A percentile compares a stretch with the other conserved stretches of the same genome.
These are phyloP conservation scores for Hemileccinum impolitum DNA, from an alignment of 768 basidiomycete species.

Conservation along the genomic window DNA sequence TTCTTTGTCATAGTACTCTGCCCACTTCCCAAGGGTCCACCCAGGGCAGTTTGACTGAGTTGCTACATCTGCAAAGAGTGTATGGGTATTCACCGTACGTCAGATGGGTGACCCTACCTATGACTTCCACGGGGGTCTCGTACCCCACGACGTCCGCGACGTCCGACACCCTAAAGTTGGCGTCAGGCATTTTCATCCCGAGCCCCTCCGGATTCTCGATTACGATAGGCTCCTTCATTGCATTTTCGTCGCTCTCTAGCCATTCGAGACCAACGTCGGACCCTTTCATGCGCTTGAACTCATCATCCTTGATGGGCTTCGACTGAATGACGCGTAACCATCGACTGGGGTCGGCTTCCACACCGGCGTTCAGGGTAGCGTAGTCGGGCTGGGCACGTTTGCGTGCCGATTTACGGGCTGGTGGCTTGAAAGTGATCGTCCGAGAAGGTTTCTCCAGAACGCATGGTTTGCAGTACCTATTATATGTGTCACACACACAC, in stretches of 20 bases:
- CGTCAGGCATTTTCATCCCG: slow-evolving; percentile 85
- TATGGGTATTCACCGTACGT: slow-evolving; percentile 3
- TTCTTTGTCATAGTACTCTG: slow-evolving; percentile 74
- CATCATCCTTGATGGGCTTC: slow-evolving; percentile 58
- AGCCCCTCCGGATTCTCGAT: slow-evolving; percentile 75
- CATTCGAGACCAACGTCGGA: slow-evolving; percentile 66
- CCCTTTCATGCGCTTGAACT: slow-evolving; percentile 67
- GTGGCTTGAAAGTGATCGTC: slow-evolving; percentile 69
- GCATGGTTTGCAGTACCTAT: slow-evolving; percentile 72
- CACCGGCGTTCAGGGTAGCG: slow-evolving; percentile 66
- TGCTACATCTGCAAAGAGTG: slow-evolving; percentile 62
- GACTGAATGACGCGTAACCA: slow-evolving; percentile 70
- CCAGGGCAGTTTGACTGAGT: slow-evolving; percentile 81
- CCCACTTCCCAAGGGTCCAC: slow-evolving; percentile 92
- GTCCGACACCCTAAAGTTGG: slow-evolving; percentile 70
- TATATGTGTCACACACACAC: slow-evolving; percentile 16
- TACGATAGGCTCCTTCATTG: slow-evolving; percentile 81
- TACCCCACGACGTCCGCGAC: slow-evolving; percentile 79
- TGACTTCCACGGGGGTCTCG: slow-evolving; percentile 82
- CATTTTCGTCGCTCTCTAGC: slow-evolving; percentile 67
- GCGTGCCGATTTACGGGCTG: slow-evolving; percentile 76
- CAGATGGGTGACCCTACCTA: slow-evolving; percentile 51
- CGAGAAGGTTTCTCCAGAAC: slow-evolving; percentile 56
- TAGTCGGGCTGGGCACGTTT: slow-evolving; percentile 77
- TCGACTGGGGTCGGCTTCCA: slow-evolving; percentile 55